Percentiles rank a stretch among this genome's conserved stretches.
Conservation (phyloP, 768 basidiomycete genomes). For the Suillus ampliporus region DNA sequence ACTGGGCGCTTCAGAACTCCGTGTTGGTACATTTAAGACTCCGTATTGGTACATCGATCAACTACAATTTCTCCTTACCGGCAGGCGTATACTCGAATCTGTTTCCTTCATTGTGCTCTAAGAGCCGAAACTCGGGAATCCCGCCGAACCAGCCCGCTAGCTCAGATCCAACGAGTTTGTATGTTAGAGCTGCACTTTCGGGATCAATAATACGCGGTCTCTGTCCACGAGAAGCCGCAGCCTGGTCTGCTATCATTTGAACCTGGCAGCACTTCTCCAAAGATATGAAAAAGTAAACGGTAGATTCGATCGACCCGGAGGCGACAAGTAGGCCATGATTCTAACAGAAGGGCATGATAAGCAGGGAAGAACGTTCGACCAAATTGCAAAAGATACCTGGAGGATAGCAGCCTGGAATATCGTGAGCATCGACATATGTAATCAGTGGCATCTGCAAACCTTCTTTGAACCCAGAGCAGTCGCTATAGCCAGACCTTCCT, state of each 20-base stretch:
- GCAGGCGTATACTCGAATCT: too few species aligned
- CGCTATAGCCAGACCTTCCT: too few species aligned
- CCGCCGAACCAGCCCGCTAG: conserved; percentile 46
- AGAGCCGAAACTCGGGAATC: conserved; percentile 43
- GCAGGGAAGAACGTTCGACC: neutral
- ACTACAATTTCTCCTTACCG: too few species aligned
- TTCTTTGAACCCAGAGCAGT: too few species aligned
- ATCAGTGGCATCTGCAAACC: too few species aligned
- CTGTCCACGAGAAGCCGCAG: conserved; percentile 26
- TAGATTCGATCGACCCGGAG: conserved; percentile 28
- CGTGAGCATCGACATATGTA: neutral
- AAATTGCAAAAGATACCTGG: conserved; percentile 17
- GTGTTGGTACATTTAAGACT: too few species aligned
- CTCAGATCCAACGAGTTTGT: conserved; percentile 30
- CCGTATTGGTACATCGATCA: too few species aligned
- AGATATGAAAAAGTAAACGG: conserved; percentile 31
- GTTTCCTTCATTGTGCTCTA: too few species aligned
- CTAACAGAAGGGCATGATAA: conserved; percentile 12
- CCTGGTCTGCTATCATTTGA: conserved; percentile 36
- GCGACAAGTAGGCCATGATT: conserved; percentile 37
- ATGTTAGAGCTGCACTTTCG: conserved; percentile 35
- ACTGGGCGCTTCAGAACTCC: too few species aligned
- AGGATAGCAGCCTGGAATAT: conserved; percentile 26
- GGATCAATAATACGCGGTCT: conserved; percentile 11
- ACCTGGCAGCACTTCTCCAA: conserved; percentile 38